A percentile compares a stretch with the other conserved stretches of the same genome.
These are phyloP conservation scores for Suillus variegatus DNA, from an alignment of 768 basidiomycete genomes.

Conservation along the genomic window DNA sequence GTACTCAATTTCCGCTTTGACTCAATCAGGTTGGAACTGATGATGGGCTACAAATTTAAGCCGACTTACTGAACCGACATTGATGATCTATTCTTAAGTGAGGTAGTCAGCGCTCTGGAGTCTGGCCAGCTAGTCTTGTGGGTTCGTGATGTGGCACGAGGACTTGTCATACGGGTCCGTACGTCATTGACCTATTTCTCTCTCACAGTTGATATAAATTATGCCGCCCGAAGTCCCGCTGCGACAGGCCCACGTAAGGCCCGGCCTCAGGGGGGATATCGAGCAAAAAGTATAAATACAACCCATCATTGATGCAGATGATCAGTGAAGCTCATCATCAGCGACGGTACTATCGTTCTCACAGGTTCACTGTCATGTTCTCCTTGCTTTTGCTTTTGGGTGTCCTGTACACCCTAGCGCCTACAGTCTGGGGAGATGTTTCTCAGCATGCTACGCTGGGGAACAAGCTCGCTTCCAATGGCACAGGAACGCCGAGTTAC, in stretches of 20 bases:
- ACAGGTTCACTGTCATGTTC: conserved; percentile 11
- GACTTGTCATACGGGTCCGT: neutral
- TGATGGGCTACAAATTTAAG: neutral
- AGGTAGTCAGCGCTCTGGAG: neutral
- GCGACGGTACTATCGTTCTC: neutral
- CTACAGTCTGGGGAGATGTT: conserved; percentile 6
- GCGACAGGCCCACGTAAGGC: neutral
- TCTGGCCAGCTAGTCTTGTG: neutral
- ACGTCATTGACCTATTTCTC: neutral
- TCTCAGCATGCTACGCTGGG: conserved; percentile 13
- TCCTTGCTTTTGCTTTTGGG: conserved; percentile 13
- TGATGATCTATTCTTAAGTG: neutral
- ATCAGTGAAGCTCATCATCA: too few species aligned
- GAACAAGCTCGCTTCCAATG: neutral
- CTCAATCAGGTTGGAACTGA: neutral
- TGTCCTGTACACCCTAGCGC: conserved; percentile 11
- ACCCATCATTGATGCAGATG: neutral
- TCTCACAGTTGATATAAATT: neutral
- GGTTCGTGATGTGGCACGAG: neutral
- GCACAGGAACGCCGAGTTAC: conserved; percentile 2
- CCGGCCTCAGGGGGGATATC: neutral
- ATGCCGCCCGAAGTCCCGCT: neutral
- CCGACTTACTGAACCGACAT: neutral
- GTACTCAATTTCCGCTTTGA: neutral
- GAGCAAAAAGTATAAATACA: neutral